phyloP scores from a whole-genome alignment of 23 red algal species.

The Pyropia haitanensis region DNA sequence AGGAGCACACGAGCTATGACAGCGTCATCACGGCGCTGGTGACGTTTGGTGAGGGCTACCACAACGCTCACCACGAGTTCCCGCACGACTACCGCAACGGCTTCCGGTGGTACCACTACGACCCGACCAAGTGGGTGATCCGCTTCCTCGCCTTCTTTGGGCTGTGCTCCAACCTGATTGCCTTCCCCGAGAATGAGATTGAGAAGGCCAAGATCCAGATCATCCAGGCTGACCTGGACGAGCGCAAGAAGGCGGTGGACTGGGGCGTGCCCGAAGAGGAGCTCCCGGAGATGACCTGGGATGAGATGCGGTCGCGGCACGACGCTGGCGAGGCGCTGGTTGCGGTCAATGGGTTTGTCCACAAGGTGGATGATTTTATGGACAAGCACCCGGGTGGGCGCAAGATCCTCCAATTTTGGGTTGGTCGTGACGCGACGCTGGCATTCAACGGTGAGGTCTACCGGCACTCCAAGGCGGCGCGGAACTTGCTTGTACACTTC shows the following conservation, averaged over 20 bases:
- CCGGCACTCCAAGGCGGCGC: constrained; percentile 89
- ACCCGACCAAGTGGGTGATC: constrained; percentile 98
- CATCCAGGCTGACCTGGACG: constrained; percentile 81
- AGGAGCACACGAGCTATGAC: constrained; percentile 88
- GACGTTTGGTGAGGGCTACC: constrained; percentile 96
- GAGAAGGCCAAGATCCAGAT: constrained; percentile 86
- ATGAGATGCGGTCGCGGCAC: constrained; percentile 19
- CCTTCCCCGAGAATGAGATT: constrained; percentile 90
- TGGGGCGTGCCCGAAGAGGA: constrained; percentile 65
- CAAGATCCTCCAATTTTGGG: constrained; percentile 89
- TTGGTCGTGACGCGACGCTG: constrained; percentile 80
- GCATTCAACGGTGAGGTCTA: constrained; percentile 99
- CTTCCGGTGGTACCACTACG: constrained; percentile 96
- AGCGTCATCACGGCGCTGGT: constrained; percentile 90
- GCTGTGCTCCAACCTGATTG: constrained; percentile 68
- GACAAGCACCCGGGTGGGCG: constrained; percentile 76
- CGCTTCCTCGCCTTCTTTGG: constrained; percentile 60
- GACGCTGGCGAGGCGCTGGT: constrained; percentile 63
- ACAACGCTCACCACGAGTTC: constrained; percentile 99
- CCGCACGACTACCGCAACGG: constrained; percentile 99
- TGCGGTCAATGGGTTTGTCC: constrained; percentile 78
- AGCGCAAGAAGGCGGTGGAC: constrained; percentile 71
- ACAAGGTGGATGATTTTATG: constrained; percentile 82
- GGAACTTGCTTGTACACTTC: constrained; percentile 81
- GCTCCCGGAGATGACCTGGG: constrained; percentile 76